These are phyloP conservation scores for Xerocomellus intermedius DNA, from an alignment of 768 basidiomycete species.

Conservation along the genomic window DNA sequence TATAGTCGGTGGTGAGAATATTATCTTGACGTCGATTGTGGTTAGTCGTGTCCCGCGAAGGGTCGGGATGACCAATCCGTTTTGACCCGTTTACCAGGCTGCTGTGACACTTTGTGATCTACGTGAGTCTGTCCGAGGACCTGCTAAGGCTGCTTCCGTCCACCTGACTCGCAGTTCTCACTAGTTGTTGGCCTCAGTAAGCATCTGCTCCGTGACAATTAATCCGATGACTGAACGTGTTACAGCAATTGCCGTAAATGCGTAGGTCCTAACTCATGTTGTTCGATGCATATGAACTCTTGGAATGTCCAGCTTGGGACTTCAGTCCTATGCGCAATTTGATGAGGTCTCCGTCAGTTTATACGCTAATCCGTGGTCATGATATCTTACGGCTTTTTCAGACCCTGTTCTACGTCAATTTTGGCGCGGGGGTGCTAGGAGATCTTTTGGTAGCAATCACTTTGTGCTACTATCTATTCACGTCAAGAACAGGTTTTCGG, in stretches of 20 bases:
- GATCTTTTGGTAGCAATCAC: slow-evolving; percentile 52
- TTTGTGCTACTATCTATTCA: slow-evolving; percentile 47
- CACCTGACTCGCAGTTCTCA: neutral
- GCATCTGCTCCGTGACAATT: neutral
- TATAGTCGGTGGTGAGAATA: slow-evolving; percentile 42
- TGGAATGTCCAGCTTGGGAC: slow-evolving; percentile 34
- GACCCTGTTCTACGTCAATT: slow-evolving; percentile 51
- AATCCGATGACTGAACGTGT: neutral
- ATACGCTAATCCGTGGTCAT: neutral
- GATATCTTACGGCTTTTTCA: slow-evolving; percentile 22
- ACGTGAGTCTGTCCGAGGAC: slow-evolving; percentile 33
- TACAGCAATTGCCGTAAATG: slow-evolving; percentile 50
- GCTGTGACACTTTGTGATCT: slow-evolving; percentile 42
- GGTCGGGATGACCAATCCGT: neutral
- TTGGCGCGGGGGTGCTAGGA: slow-evolving; percentile 46
- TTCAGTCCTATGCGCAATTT: slow-evolving; percentile 38
- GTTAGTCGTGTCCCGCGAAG: slow-evolving; percentile 33
- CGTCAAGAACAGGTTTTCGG: slow-evolving; percentile 48
- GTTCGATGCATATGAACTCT: neutral
- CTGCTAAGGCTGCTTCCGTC: neutral
- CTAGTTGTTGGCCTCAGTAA: slow-evolving; percentile 14
- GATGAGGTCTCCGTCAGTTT: slow-evolving; percentile 39
- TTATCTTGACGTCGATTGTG: slow-evolving; percentile 41
- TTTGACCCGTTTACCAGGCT: slow-evolving; percentile 25
- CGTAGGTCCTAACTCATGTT: slow-evolving; percentile 33